Evolutionary conservation across 106 monocot species (phyloP), one percentile per base, ranked within the genome.

Genomic region (Dendrobium huoshanense): DNA sequence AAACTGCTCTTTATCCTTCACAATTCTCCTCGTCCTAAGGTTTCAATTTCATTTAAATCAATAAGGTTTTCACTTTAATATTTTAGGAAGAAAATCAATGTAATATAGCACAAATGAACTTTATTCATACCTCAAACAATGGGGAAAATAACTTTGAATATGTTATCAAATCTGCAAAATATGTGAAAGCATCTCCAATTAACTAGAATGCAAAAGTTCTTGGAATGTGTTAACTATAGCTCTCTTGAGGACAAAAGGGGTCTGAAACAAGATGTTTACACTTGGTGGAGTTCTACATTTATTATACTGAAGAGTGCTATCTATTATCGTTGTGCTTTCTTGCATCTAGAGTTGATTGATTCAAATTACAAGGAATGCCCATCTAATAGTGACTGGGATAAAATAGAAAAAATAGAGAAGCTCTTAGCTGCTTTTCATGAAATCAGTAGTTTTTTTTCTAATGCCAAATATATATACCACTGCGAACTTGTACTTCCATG

Each of bases 281-380:
- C 67, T 80, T 64, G 80, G 65, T 80, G 80, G 80, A 70, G 9
- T 27, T 80, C 80, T 67, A 79, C 59, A 4, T 79, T 79, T 65
- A 42, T 65, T 33, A 79, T 79, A 65, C 80, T 80, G 24, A 70
- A 80, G 40, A 51, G 80, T 49, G 80, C 67, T 72, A 25, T 80
- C 29, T 80, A 80, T 16, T 68, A 42, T 67, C 65, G 72, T 7
- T 15, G 15, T 22, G 80, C 67, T 25, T 80, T 80, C 24, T 9
- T 27, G 17, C 65, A 72, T 80, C 56, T 80, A 45, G 47, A 72
- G 47, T 80, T 80, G 80, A 70, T 18, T 70, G 80, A 80, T 49
- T 41, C 19, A 24, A 27, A 76, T 25, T 76, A 76, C 16, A 76
- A 76, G 49, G 45, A 76, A 13, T 76, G 76, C 15, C 25, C 11